Evolutionary conservation across 768 basidiomycete species (phyloP), one percentile per base, ranked within the genome.

Genomic region (Kwoniella newhampshirensis): DNA sequence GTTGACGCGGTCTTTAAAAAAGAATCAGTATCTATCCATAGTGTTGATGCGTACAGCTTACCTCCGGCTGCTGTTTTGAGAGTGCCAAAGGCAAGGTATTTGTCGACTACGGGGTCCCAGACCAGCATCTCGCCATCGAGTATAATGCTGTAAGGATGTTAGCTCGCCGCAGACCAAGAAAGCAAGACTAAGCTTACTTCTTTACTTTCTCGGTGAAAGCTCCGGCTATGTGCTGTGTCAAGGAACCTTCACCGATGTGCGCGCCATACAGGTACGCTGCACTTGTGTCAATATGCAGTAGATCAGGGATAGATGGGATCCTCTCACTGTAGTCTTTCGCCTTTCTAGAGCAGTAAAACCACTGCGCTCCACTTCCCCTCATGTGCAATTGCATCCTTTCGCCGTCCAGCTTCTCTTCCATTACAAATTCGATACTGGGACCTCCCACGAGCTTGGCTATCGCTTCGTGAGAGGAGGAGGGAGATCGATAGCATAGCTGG

Each of bases 121-220:
- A 97, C 94, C 28, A 99, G 79, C 94, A 99, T 98, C 75, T 99
- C 96, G 0, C 96, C 96, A 65, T 99, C 96, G 13, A 99, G 76
- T 44, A 98, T 89, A 65, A 94, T 87, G 47, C 94, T 97, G 55
- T 2, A 21, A 35, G 4, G 7, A 70, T 26, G 71, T 30, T 25
- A 23, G 58, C 55, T 28, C 51, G 46, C 55, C 42, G 48, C 58
- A 23, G 23, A 28, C n/a, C n/a, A n/a, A n/a, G n/a, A 32, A 32
- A 32, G 32, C 13, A 13, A 32, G 32, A 32, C 13, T 6, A 6
- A 32, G 32, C 90, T 65, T 60, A 96, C 94, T 92, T 87, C 3
- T 87, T 84, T 3, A 97, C 82, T 3, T 86, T 82, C 1, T 81
- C 69, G 64, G 88, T 83, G 62, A 99, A 89, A 0, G 86, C 87